Evolutionary conservation across 768 basidiomycete species (phyloP), one percentile per base, ranked within the genome.

Genomic region (Sporobolomyces roseus): DNA sequence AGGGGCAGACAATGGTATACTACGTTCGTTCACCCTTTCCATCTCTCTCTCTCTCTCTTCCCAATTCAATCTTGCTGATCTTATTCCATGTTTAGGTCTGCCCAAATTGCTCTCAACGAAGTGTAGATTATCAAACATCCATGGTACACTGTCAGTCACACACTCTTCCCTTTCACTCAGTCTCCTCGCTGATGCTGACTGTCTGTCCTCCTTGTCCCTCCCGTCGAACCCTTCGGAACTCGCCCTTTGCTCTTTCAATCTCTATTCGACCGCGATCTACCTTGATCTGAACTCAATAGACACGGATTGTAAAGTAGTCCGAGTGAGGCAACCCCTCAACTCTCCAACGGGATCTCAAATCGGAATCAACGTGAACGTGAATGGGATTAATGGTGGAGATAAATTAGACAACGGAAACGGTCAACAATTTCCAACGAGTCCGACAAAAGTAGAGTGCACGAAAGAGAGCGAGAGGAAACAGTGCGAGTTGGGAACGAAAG

Each of bases 61-160:
- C 36, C 43, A 29, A 38, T 43, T 35, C 43, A 29, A 38, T 43
- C 38, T 41, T 17, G 9, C 38, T 41, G 38, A 41, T 41, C 38
- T 41, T 41, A 41, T 17, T 41, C 17, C 54, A 3, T n/a, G 21
- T 14, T 17, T 36, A 68, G 67, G 62, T 63, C 16, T 69, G 67
- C 53, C 67, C 67, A 1, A 69, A 69, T 25, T 69, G 67, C 45
- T 58, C 61, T 1, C 36, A 59, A 13, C 50, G 58, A 32, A 29
- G n/a, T 16, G 67, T 45, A 9, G 67, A 60, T 27, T 69, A 69
- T 30, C 27, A 29, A 12, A 25, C 58, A 9, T 60, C 56, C 25
- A 69, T 69, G 67, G 46, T 64, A 9, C 67, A 69, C 51, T 69
- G 67, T 69, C 29, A n/a, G 67, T 58, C 48, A 16, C 25, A 30